Evolutionary conservation across 169 alveolate species (phyloP).

Genomic region (Cyclospora cayetanensis): DNA sequence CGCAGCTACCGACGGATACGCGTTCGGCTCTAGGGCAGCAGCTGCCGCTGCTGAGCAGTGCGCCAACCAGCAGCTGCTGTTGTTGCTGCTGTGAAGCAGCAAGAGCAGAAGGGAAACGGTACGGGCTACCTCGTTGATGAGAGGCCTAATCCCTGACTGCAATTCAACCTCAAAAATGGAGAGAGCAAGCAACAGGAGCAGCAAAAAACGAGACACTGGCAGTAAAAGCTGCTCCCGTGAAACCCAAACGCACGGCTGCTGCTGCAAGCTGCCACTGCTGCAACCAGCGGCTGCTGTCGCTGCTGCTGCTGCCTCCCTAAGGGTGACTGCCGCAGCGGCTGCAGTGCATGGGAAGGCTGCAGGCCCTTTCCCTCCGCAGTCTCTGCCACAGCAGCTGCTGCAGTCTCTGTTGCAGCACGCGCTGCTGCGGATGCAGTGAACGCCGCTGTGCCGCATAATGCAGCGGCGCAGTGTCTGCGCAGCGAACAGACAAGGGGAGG

Average conservation of each 20-base stretch:
- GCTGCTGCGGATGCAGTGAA: neutral
- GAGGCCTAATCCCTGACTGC: constrained; percentile 13
- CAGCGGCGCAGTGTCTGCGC: constrained; percentile 60
- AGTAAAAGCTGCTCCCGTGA: neutral
- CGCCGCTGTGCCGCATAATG: neutral
- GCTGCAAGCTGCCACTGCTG: neutral
- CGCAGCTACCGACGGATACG: neutral
- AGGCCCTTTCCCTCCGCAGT: too few relatives aligned
- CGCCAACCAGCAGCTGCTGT: constrained; percentile 47
- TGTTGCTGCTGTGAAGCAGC: neutral
- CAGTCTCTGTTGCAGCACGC: too few relatives aligned
- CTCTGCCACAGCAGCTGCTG: too few relatives aligned
- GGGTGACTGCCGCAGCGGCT: neutral
- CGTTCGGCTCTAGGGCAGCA: neutral
- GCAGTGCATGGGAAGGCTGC: too few relatives aligned
- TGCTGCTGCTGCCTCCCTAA: neutral
- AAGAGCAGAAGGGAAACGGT: neutral
- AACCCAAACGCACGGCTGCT: neutral
- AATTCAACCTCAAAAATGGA: neutral
- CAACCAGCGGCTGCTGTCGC: neutral
- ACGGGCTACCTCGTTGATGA: neutral
- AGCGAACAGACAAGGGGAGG: constrained; percentile 14
- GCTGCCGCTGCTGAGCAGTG: constrained; percentile 41
- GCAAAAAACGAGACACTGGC: neutral
- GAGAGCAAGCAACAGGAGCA: constrained; percentile 43